phyloP scores from a whole-genome alignment of 2,329 filamentous ascomycete genomes.

The Truncatella angustata region DNA sequence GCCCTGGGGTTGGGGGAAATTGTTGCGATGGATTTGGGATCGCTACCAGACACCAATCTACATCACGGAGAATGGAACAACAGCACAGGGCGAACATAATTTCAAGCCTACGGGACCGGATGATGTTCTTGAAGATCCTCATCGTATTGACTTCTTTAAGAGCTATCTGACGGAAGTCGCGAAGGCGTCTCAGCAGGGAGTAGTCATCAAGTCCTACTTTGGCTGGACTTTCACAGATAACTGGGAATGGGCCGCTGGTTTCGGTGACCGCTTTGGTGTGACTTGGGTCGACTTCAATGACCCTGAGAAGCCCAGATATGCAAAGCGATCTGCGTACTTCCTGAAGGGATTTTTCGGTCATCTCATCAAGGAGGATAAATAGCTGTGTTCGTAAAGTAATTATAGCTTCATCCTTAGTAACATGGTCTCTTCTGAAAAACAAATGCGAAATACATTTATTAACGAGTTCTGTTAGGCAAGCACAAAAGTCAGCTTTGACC shows the following conservation, averaged over 20 bases:
- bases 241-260: constrained; percentile 44
- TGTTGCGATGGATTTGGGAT: constrained; percentile 39
- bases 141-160: constrained; percentile 36
- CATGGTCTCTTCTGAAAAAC: too few species aligned
- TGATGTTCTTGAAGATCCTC: constrained; percentile 35
- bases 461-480: too few species aligned
- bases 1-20: constrained; percentile 36
- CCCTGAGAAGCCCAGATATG: constrained; percentile 31
- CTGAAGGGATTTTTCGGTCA: constrained; percentile 28
- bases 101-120: constrained; percentile 26
- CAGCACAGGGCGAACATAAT: constrained; percentile 35
- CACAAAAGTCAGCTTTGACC: too few species aligned
- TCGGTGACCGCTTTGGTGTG: constrained; percentile 36
- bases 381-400: too few species aligned
- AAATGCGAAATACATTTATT: too few species aligned
- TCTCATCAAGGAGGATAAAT: constrained; percentile 19
- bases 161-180: constrained; percentile 36
- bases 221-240: constrained; percentile 42
- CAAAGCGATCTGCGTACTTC: constrained; percentile 31
- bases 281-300: constrained; percentile 40
- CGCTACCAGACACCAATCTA: constrained; percentile 39
- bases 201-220: constrained; percentile 38
- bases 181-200: constrained; percentile 34
- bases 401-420: too few species aligned
- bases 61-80: constrained; percentile 42